Percentiles rank a stretch among this genome's conserved stretches.
phyloP scores from a whole-genome alignment of 2,329 filamentous ascomycete genomes.

The Aspergillus hiratsukae region DNA sequence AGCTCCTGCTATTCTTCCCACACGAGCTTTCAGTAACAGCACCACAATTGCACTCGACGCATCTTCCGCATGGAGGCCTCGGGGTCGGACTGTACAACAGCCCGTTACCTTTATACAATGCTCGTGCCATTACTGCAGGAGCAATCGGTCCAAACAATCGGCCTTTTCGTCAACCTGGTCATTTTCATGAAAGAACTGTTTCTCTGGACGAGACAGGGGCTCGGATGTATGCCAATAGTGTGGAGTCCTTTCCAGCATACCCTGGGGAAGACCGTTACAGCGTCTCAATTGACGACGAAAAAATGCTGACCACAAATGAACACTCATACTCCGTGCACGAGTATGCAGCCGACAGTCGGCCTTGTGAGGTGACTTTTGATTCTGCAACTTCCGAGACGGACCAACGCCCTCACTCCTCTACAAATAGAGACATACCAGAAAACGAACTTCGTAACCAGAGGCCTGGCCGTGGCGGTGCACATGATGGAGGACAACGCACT shows the following conservation, averaged over 20 bases:
- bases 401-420: neutral
- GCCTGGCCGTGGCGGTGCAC: constrained; percentile 6
- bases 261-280: neutral
- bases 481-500: constrained; percentile 16
- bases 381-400: neutral
- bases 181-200: constrained; percentile 3
- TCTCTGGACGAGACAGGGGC: neutral
- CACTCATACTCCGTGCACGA: neutral
- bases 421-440: neutral
- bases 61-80: constrained; percentile 11
- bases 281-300: neutral
- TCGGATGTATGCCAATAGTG: neutral
- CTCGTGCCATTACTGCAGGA: constrained; percentile 6
- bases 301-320: neutral
- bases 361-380: neutral
- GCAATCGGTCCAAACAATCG: constrained; percentile 10
- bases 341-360: neutral
- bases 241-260: neutral
- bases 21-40: constrained; percentile 14
- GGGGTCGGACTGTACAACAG: constrained; percentile 18
- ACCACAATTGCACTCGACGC: constrained; percentile 11
- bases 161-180: constrained; percentile 2
- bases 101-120: constrained; percentile 16
- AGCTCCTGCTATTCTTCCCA: constrained; percentile 68
- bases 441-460: neutral